Evolutionary conservation across 2,329 filamentous ascomycete genomes (phyloP).

Genomic region (Curvularia eragrostidis): DNA sequence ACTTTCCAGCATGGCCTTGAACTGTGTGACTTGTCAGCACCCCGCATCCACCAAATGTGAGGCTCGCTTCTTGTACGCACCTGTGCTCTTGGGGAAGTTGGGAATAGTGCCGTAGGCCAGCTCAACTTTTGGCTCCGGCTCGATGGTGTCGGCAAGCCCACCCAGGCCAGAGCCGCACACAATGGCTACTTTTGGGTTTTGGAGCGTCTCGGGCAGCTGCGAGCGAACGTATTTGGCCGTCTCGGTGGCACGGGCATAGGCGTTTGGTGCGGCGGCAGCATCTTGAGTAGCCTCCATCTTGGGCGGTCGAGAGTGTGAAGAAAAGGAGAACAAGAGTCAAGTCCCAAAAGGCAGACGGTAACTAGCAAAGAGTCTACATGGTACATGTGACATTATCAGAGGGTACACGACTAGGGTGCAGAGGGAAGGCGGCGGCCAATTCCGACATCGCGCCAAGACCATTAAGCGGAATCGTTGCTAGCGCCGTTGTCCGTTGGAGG

Average conservation of each 20-base stretch:
- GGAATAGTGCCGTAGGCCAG: slow-evolving; percentile 66
- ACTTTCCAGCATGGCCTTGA: slow-evolving; percentile 67
- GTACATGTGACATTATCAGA: slow-evolving; percentile 21
- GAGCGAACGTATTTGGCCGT: slow-evolving; percentile 59
- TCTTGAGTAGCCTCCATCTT: slow-evolving; percentile 32
- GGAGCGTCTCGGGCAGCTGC: slow-evolving; percentile 58
- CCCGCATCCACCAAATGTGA: not conserved
- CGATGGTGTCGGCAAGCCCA: slow-evolving; percentile 64
- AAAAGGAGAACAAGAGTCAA: not conserved
- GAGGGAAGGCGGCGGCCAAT: slow-evolving; percentile 39
- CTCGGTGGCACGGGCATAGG: slow-evolving; percentile 56
- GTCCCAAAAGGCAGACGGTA: not conserved
- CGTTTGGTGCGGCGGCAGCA: slow-evolving; percentile 37
- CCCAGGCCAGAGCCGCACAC: slow-evolving; percentile 70
- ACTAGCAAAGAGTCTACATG: slow-evolving; percentile 3
- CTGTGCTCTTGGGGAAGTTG: slow-evolving; percentile 66
- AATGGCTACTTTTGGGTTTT: slow-evolving; percentile 65
- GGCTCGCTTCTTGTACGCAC: slow-evolving; percentile 49
- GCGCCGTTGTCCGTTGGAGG: slow-evolving; percentile 20
- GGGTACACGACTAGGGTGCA: slow-evolving; percentile 27
- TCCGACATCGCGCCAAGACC: slow-evolving; percentile 41
- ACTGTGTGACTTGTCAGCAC: slow-evolving; percentile 45
- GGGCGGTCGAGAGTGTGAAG: not conserved
- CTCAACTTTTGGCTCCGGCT: slow-evolving; percentile 58
- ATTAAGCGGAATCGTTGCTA: slow-evolving; percentile 30